phyloP scores from a whole-genome alignment of 1,284 basidiomycete genomes.

The Austroboletus novae-zelandiae region DNA sequence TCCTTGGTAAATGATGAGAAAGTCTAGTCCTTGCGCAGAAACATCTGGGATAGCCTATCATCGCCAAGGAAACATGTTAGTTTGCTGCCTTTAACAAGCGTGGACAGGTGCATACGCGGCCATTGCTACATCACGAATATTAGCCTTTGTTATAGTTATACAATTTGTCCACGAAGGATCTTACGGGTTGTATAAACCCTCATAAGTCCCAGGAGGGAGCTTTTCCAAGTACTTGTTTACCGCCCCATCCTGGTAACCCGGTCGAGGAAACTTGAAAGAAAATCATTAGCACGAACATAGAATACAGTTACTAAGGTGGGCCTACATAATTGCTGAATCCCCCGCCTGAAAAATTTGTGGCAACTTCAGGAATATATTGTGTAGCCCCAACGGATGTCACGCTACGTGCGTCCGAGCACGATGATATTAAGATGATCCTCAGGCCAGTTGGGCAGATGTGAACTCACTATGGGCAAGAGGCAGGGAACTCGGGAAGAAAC shows the following conservation, averaged over 20 bases:
- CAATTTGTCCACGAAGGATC: too few species aligned
- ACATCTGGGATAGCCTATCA: conserved; percentile 58
- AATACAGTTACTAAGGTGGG: neutral
- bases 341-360: conserved; percentile 59
- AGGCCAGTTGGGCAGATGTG: neutral
- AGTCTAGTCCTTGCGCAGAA: conserved; percentile 44
- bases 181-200: conserved; percentile 52
- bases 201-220: conserved; percentile 47
- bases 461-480: conserved; percentile 42
- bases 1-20: conserved; percentile 12
- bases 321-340: conserved; percentile 50
- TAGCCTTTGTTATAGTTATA: too few species aligned
- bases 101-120: neutral
- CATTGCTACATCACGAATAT: too few species aligned
- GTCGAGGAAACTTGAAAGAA: conserved; percentile 17
- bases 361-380: conserved; percentile 58
- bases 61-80: conserved; percentile 21
- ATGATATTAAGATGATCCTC: neutral
- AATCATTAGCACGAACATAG: neutral
- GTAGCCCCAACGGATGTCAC: conserved; percentile 59
- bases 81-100: conserved; percentile 20
- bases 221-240: conserved; percentile 38
- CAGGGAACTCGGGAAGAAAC: conserved; percentile 62
- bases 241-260: conserved; percentile 13
- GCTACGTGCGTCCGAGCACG: conserved; percentile 22